Conservation (phyloP, 768 basidiomycete genomes). For the Scleroderma citrinum region DNA sequence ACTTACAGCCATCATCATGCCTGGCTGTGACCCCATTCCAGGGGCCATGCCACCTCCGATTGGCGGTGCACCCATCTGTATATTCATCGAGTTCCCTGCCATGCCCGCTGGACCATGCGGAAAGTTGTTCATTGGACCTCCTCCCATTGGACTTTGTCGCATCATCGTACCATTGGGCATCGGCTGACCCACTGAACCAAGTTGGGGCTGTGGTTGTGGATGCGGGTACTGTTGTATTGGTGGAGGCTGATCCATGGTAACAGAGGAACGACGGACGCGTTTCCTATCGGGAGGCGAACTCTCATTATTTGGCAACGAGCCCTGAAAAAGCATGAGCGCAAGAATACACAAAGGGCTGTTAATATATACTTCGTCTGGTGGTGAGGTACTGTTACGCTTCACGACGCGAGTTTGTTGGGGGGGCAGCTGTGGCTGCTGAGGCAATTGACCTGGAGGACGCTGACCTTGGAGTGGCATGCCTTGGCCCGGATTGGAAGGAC, state of each 20-base stretch:
- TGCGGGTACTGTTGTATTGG: conserved; percentile 30
- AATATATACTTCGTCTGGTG: conserved; percentile 49
- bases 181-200: conserved; percentile 21
- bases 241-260: conserved; percentile 37
- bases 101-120: conserved; percentile 26
- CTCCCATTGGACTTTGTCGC: conserved; percentile 27
- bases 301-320: conserved; percentile 42
- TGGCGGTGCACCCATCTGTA: conserved; percentile 30
- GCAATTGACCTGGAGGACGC: conserved; percentile 30
- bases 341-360: not conserved
- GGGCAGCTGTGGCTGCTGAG: conserved; percentile 20
- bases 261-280: conserved; percentile 45
- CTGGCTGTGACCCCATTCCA: conserved; percentile 25
- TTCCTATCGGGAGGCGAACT: conserved; percentile 55
- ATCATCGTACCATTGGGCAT: conserved; percentile 38
- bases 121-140: conserved; percentile 32
- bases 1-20: conserved; percentile 27
- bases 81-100: conserved; percentile 27
- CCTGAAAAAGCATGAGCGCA: conserved; percentile 24
- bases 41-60: conserved; percentile 13
- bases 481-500: conserved; percentile 21
- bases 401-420: conserved; percentile 23
- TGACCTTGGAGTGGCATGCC: conserved; percentile 39
- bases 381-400: conserved; percentile 58
- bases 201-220: conserved; percentile 29